Percentiles rank a stretch among this genome's conserved stretches.
Evolutionary conservation across 768 basidiomycete species (phyloP).

Genomic region (Tylopilus vinaceipallidus): DNA sequence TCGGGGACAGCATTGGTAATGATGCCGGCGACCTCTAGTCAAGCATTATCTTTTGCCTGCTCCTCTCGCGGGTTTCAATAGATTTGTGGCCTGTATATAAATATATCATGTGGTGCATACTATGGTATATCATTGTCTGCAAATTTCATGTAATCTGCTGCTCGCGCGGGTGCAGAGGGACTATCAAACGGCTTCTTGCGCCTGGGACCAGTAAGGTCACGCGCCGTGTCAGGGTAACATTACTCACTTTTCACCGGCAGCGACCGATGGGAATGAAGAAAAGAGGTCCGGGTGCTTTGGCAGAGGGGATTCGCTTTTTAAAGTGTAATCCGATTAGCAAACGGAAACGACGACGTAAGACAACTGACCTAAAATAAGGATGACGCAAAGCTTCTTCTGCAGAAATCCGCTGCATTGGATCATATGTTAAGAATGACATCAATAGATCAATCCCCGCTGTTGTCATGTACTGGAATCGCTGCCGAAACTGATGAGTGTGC

Average conservation of each 20-base stretch:
- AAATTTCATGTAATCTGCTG: conserved; percentile 63
- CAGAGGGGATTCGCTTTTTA: conserved; percentile 78
- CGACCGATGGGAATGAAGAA: conserved; percentile 91
- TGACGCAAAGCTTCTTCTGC: conserved; percentile 91
- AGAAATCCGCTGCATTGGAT: conserved; percentile 80
- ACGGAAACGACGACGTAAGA: neutral
- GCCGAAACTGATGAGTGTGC: conserved; percentile 73
- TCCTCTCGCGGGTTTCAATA: neutral
- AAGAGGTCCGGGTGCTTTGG: conserved; percentile 97
- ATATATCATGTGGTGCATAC: neutral
- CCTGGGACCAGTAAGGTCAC: conserved; percentile 38
- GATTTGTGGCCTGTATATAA: neutral
- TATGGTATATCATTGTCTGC: conserved; percentile 57
- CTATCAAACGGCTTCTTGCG: conserved; percentile 76
- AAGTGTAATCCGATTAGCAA: neutral
- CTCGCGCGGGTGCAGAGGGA: conserved; percentile 76
- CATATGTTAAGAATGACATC: conserved; percentile 80
- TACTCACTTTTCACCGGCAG: conserved; percentile 90
- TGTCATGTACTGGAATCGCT: conserved; percentile 84
- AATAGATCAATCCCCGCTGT: conserved; percentile 83
- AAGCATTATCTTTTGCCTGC: neutral
- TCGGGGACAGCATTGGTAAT: conserved; percentile 22
- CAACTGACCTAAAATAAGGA: conserved; percentile 78
- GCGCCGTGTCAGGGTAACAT: neutral
- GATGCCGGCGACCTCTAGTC: conserved; percentile 6